phyloP scores from a whole-genome alignment of 768 basidiomycete genomes.

The Mycena maculata region DNA sequence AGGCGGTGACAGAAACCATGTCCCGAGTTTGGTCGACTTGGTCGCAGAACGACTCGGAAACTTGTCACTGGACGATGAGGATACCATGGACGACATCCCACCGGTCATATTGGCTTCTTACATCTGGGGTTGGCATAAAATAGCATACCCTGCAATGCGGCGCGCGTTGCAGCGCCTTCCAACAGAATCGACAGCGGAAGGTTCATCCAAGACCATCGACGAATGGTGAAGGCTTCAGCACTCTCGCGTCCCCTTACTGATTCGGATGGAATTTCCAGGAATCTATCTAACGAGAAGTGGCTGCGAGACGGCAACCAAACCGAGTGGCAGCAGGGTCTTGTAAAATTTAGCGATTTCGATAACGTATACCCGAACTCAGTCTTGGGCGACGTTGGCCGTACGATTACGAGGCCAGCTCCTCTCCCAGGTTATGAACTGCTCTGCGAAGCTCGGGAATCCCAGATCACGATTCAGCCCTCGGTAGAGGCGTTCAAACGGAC shows the following conservation, averaged over 20 bases:
- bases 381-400: not conserved
- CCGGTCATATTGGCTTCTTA: not conserved
- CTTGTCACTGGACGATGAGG: not conserved
- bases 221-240: conserved; percentile 12
- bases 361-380: conserved; percentile 4
- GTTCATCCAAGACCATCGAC: not conserved
- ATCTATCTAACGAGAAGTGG: conserved; percentile 20
- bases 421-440: conserved; percentile 11
- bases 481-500: conserved; percentile 1
- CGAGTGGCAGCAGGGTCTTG: conserved; percentile 19
- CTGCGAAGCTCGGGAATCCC: conserved; percentile 1
- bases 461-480: conserved; percentile 20
- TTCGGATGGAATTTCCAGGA: conserved; percentile 1
- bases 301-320: conserved; percentile 3
- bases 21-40: conserved; percentile 18
- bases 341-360: conserved; percentile 6
- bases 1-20: not conserved
- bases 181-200: not conserved
- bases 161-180: not conserved
- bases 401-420: not conserved
- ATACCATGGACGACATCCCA: conserved; percentile 21
- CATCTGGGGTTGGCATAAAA: conserved; percentile 16
- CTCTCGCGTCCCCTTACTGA: not conserved
- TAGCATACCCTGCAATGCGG: conserved; percentile 6
- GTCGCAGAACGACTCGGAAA: conserved; percentile 6